Evolutionary conservation across 768 basidiomycete species (phyloP).

Genomic region (Phaeotremella fagi): DNA sequence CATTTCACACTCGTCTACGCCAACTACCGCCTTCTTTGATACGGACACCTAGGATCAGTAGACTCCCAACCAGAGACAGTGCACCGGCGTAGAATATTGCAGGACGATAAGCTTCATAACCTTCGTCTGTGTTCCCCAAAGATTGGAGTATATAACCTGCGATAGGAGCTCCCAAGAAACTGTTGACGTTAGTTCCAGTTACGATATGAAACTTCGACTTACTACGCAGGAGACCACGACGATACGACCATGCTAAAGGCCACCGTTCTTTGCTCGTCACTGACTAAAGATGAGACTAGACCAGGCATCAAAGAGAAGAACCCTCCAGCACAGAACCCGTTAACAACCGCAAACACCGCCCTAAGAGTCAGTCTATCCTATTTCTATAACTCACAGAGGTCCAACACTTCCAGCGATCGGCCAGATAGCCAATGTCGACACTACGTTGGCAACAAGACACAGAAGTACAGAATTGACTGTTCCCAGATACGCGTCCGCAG

Average conservation of each 20-base stretch:
- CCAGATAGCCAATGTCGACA: conserved; percentile 51
- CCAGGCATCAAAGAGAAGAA: conserved; percentile 39
- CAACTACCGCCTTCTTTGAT: neutral
- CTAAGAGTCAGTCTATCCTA: neutral
- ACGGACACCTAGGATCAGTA: neutral
- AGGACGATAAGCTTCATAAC: conserved; percentile 25
- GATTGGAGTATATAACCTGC: conserved; percentile 38
- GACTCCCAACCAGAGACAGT: neutral
- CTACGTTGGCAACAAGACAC: conserved; percentile 47
- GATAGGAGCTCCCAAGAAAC: conserved; percentile 28
- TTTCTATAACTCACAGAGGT: conserved; percentile 28
- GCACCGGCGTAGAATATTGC: conserved; percentile 34
- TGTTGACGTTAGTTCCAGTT: neutral
- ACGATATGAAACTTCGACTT: neutral
- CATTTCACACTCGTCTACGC: neutral
- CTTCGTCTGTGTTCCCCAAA: conserved; percentile 23
- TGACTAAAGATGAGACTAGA: conserved; percentile 11
- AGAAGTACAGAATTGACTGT: conserved; percentile 51
- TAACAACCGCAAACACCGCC: neutral
- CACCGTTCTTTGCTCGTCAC: neutral
- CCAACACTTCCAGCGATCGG: conserved; percentile 22
- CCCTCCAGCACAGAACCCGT: neutral
- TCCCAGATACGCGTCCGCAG: conserved; percentile 50
- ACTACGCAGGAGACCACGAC: neutral
- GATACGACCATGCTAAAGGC: neutral